phyloP scores from a whole-genome alignment of 2,329 filamentous ascomycete genomes.

The Colletotrichum somersetense region DNA sequence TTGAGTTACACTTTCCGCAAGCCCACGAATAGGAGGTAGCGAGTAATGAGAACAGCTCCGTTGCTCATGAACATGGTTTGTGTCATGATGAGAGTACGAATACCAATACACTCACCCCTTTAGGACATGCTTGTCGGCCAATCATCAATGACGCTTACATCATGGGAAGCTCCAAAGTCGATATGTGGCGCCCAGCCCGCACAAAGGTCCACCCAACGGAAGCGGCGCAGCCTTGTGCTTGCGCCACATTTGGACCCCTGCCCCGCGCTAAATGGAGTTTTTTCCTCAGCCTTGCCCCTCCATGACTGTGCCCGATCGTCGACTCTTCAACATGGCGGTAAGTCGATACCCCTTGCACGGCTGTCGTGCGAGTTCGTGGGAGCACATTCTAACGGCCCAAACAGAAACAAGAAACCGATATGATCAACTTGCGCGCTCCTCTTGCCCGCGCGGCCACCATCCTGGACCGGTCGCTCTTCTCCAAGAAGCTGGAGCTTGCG shows the following conservation, averaged over 20 bases:
- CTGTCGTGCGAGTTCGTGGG: background rate
- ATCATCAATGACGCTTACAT: slow-evolving; percentile 41
- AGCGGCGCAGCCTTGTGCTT: slow-evolving; percentile 20
- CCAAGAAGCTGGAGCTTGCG: slow-evolving; percentile 79
- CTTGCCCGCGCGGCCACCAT: slow-evolving; percentile 82
- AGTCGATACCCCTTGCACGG: slow-evolving; percentile 27
- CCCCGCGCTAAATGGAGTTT: slow-evolving; percentile 43
- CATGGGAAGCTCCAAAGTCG: slow-evolving; percentile 26
- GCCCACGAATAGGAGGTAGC: background rate
- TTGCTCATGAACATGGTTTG: background rate
- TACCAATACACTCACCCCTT: background rate
- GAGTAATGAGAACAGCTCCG: background rate
- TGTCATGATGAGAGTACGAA: background rate
- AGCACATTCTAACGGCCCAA: background rate
- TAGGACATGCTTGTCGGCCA: slow-evolving; percentile 8
- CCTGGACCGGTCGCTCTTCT: slow-evolving; percentile 87
- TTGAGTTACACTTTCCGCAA: background rate
- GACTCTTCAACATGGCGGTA: slow-evolving; percentile 41
- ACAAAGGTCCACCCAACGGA: background rate
- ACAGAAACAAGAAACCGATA: slow-evolving; percentile 49
- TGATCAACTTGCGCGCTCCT: slow-evolving; percentile 80
- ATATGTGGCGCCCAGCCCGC: background rate
- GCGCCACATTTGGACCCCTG: slow-evolving; percentile 32
- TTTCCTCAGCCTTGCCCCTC: slow-evolving; percentile 48
- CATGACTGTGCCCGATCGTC: slow-evolving; percentile 27